Evolutionary conservation across 495 filamentous ascomycete species (phyloP).

Genomic region (Penicillium taxi): DNA sequence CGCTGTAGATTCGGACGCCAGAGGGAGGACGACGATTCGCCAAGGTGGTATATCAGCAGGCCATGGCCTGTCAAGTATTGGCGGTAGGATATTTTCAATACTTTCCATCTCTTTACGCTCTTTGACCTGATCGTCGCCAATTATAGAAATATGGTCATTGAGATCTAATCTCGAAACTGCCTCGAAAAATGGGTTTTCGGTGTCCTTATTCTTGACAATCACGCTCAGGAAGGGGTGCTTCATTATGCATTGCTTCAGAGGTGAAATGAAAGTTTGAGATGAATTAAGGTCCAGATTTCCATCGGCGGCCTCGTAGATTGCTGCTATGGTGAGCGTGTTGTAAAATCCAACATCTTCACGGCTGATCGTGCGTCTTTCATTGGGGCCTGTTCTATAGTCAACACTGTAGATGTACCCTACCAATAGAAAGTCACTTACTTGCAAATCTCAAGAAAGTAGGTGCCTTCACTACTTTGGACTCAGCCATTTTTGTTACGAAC

Average conservation of each 20-base stretch:
- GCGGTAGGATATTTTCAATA: slow-evolving; percentile 8
- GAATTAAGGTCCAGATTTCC: slow-evolving; percentile 6
- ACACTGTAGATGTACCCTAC: neutral
- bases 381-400: slow-evolving; percentile 15
- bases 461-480: too few species aligned
- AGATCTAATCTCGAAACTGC: slow-evolving; percentile 11
- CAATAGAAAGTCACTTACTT: too few species aligned
- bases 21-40: slow-evolving; percentile 19
- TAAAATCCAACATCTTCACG: slow-evolving; percentile 21
- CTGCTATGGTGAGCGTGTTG: slow-evolving; percentile 17
- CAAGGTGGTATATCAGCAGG: slow-evolving; percentile 16
- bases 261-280: slow-evolving; percentile 7
- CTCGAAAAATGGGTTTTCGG: slow-evolving; percentile 16
- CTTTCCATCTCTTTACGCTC: slow-evolving; percentile 1
- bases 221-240: slow-evolving; percentile 14
- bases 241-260: slow-evolving; percentile 12
- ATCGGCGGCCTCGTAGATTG: slow-evolving; percentile 14
- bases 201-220: slow-evolving; percentile 15
- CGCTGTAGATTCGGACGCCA: slow-evolving; percentile 2
- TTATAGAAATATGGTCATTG: slow-evolving; percentile 15
- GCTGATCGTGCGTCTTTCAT: slow-evolving; percentile 22
- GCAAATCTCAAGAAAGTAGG: too few species aligned
- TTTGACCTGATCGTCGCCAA: neutral
- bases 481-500: too few species aligned
- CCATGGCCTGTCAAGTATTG: slow-evolving; percentile 19